A percentile compares a stretch with the other conserved stretches of the same genome.
Conservation (phyloP, 2,329 filamentous ascomycete species). For the Verticillium nubilum region DNA sequence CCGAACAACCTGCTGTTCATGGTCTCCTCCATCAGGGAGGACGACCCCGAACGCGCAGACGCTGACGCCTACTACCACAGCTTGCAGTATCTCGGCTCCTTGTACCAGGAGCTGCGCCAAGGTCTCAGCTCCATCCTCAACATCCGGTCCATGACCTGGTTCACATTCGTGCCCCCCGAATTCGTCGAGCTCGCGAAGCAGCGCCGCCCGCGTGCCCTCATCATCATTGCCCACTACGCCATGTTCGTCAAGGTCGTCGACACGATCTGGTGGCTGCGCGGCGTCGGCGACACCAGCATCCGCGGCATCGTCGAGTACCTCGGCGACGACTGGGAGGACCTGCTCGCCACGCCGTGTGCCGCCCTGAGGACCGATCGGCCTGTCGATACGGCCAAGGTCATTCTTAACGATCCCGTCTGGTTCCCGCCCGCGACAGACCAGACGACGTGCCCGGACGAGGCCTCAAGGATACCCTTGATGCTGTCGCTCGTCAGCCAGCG, state of each 20-base stretch:
- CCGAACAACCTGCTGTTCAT: slow-evolving; percentile 45
- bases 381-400: slow-evolving; percentile 30
- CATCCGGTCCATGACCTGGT: slow-evolving; percentile 46
- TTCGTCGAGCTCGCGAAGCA: slow-evolving; percentile 39
- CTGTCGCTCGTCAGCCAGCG: background rate
- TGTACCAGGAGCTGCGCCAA: slow-evolving; percentile 40
- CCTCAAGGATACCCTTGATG: background rate
- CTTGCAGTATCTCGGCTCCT: slow-evolving; percentile 43
- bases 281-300: slow-evolving; percentile 40
- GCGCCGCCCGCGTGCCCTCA: slow-evolving; percentile 37
- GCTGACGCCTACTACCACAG: slow-evolving; percentile 38
- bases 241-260: slow-evolving; percentile 40
- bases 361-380: slow-evolving; percentile 26
- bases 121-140: slow-evolving; percentile 39
- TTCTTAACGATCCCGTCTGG: slow-evolving; percentile 41
- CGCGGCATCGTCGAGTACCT: slow-evolving; percentile 29
- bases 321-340: background rate
- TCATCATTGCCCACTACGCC: slow-evolving; percentile 49
- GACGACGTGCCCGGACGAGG: background rate
- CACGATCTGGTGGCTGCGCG: slow-evolving; percentile 44
- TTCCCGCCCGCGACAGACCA: slow-evolving; percentile 17
- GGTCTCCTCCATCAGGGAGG: slow-evolving; percentile 33
- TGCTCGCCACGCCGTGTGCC: slow-evolving; percentile 34
- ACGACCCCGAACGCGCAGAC: slow-evolving; percentile 26
- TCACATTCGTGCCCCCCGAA: slow-evolving; percentile 40